Conservation (phyloP, 345 rosid genomes). For the Syzygium aqueum region DNA sequence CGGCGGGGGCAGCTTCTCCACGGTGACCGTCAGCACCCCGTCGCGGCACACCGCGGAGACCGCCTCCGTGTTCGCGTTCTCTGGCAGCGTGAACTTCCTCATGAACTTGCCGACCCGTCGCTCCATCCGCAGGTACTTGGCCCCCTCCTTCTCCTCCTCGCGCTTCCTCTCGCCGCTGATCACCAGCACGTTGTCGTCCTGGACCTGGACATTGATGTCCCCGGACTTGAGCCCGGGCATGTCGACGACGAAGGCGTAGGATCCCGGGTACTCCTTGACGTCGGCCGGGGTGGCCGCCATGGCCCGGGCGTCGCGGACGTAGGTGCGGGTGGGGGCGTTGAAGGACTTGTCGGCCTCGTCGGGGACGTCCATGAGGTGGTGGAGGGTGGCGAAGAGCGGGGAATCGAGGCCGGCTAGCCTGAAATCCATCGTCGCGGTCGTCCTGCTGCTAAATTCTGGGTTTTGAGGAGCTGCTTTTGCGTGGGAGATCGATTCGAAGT, state of each 20-base stretch:
- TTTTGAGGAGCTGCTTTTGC: too few relatives aligned
- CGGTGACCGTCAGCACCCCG: constrained; percentile 66
- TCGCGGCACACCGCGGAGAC: constrained; percentile 61
- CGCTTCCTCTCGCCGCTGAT: constrained; percentile 59
- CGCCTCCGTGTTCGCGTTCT: constrained; percentile 52
- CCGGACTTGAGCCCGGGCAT: constrained; percentile 73
- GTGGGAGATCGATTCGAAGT: neutral
- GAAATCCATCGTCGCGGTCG: constrained; percentile 24
- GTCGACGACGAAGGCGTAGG: constrained; percentile 56
- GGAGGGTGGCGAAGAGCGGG: constrained; percentile 33
- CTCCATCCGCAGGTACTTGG: constrained; percentile 74
- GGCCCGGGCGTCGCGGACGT: constrained; percentile 59
- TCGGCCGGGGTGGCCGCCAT: constrained; percentile 90
- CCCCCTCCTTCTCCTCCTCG: constrained; percentile 38
- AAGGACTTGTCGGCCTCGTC: neutral
- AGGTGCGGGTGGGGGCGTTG: constrained; percentile 31
- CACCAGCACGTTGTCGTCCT: constrained; percentile 61
- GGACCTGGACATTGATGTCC: constrained; percentile 68
- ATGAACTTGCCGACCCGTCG: constrained; percentile 67
- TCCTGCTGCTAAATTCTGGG: neutral
- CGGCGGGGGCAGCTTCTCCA: constrained; percentile 73
- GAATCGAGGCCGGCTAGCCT: constrained; percentile 26
- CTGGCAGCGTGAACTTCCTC: constrained; percentile 68
- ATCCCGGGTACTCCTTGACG: constrained; percentile 42
- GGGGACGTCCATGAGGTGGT: constrained; percentile 43